Evolutionary conservation across 83 land plant genomes (phyloP), one percentile per base, ranked within the genome.

Genomic region (Diphasiastrum complanatum): DNA sequence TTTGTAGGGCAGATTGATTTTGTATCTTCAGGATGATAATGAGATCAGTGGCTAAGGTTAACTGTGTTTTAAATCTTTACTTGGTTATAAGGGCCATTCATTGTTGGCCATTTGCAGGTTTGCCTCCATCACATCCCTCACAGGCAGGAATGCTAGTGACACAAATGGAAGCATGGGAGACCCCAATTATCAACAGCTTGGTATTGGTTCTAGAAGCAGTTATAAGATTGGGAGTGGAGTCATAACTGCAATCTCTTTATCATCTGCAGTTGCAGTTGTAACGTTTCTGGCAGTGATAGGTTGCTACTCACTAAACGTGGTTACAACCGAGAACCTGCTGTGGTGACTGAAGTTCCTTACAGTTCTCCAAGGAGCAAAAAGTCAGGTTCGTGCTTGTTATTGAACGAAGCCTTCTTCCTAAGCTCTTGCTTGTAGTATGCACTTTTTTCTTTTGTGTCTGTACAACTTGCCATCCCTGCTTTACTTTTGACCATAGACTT

Each of bases 71-170:
- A 40, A 40, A 40, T 40, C 16, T 8, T 40, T 16, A 8, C 8
- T 8, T 8, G 8, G 16, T 40, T 40, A 8, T 40, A 40, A 16
- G 8, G 16, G 8, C 8, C 8, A 40, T 8, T 40, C 43, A 8
- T 16, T 40, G 8, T 40, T 40, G 8, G 43, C 8, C 8, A 40
- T 63, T 19, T 57, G 25, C 65, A 88, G 95, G 95, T 52, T 81
- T 89, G 45, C 95, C 95, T 52, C 81, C 87, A n/a, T 79, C 95
- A 28, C 95, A 91, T 5, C 95, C 95, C 53, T 61, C 55, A 63
- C 60, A 18, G 72, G 64, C 35, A 0, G 11, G 38, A 55, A 27
- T 30, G 59, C 59, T 11, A 35, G 38, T 1, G 16, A 26, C 49
- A 73, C n/a, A n/a, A 64, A 63, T 29, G 38, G 49, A n/a, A 49